phyloP scores from a whole-genome alignment of 768 basidiomycete genomes.

The Exsudoporus frostii region DNA sequence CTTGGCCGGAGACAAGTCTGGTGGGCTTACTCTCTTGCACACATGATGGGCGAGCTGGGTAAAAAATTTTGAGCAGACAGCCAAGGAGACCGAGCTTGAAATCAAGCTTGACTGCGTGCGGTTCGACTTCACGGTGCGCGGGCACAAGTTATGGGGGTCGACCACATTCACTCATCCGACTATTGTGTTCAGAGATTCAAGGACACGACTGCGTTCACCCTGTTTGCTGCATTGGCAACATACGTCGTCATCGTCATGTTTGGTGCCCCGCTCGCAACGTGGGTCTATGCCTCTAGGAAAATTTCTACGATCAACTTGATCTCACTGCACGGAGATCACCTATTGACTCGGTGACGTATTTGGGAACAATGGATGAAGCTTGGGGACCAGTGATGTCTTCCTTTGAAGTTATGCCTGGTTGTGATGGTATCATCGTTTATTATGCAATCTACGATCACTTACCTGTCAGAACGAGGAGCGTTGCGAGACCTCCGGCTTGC shows the following conservation, averaged over 20 bases:
- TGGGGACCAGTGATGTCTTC: constrained; percentile 69
- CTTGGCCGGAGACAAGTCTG: constrained; percentile 54
- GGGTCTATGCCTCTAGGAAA: constrained; percentile 4
- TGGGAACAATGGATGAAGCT: constrained; percentile 70
- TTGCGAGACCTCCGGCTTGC: constrained; percentile 77
- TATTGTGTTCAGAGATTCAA: constrained; percentile 42
- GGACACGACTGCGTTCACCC: constrained; percentile 52
- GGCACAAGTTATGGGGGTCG: constrained; percentile 18
- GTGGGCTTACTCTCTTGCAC: constrained; percentile 54
- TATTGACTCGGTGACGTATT: constrained; percentile 76
- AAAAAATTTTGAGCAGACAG: constrained; percentile 41
- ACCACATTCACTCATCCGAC: not conserved
- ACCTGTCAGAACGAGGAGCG: constrained; percentile 93
- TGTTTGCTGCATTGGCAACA: constrained; percentile 44
- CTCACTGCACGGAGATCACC: constrained; percentile 65
- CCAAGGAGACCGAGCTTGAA: constrained; percentile 41
- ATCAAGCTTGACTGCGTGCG: constrained; percentile 31
- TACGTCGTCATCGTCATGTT: constrained; percentile 58
- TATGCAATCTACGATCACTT: constrained; percentile 11
- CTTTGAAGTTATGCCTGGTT: constrained; percentile 71
- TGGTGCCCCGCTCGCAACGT: constrained; percentile 72
- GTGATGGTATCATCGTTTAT: not conserved
- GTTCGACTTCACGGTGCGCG: constrained; percentile 37
- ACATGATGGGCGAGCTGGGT: constrained; percentile 74
- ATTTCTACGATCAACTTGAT: constrained; percentile 17